Evolutionary conservation across 352 stramenopile genomes (phyloP), one percentile per base, ranked within the genome.

Genomic region (Pythium phragmiticola): DNA sequence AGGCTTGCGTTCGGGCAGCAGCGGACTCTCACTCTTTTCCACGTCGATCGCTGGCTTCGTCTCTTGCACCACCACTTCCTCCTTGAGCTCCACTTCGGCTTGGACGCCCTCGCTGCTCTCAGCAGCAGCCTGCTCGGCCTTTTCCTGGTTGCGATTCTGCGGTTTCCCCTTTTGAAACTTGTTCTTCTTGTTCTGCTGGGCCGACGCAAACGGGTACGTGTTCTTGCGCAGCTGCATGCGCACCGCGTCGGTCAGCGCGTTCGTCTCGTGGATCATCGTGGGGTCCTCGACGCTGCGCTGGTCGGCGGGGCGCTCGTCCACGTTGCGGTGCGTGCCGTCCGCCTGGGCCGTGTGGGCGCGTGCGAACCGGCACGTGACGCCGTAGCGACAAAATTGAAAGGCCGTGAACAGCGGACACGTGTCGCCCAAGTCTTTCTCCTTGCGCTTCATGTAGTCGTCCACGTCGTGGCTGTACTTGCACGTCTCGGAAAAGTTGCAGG

Each of bases 291-390:
- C 34, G 26, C 68, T 55, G 49, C 72, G 72, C 46, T 78, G 72
- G 41, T 71, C 67, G 19, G 72, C 66, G 13, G 59, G 73, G 46
- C 56, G 72, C 21, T 21, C 43, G 49, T 68, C 66, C 11, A 89
- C 16, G 69, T 92, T 92, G 48, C 57, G 59, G 60, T 77, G 81
- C 11, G 21, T 54, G 57, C 75, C 78, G 43, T 81, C 55, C 19
- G 57, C 46, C 47, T 52, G 45, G 45, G 70, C 42, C 9, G 73
- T 74, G 67, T 99, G 95, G 28, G 74, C 78, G 28, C 75, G 74
- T 3, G 91, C 95, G 49, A 98, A 95, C 46, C 94, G 84, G 69
- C 96, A 99, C 42, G 85, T 94, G 41, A 98, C 72, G 5, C 96
- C 96, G 63, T 96, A 98, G 23, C 86, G 78, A 63, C 96, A 99